A percentile compares a stretch with the other conserved stretches of the same genome.
Evolutionary conservation across 2,329 filamentous ascomycete species (phyloP).

Genomic region (Juglanconis juglandina): DNA sequence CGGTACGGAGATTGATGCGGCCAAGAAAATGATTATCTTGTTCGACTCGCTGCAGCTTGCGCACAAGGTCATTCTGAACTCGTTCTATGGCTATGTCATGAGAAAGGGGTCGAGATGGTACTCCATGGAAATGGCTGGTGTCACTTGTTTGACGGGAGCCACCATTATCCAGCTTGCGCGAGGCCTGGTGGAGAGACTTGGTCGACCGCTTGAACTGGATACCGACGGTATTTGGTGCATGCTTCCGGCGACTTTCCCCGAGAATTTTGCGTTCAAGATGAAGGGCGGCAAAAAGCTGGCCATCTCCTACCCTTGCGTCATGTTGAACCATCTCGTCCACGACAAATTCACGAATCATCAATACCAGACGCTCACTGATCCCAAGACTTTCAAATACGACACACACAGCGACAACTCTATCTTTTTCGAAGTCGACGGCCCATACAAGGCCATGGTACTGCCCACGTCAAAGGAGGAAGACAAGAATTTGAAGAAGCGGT

Average conservation of each 20-base stretch:
- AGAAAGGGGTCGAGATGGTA: constrained; percentile 98
- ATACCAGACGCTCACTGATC: constrained; percentile 85
- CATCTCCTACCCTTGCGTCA: constrained; percentile 98
- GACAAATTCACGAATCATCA: constrained; percentile 94
- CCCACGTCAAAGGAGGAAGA: constrained; percentile 98
- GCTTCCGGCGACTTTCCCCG: constrained; percentile 90
- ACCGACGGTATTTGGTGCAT: constrained; percentile 99
- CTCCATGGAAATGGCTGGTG: constrained; percentile 98
- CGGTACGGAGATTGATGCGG: constrained; percentile 76
- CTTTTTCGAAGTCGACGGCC: constrained; percentile 98
- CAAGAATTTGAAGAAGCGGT: constrained; percentile 99
- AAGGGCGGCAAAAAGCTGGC: constrained; percentile 93
- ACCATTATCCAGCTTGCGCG: constrained; percentile 96
- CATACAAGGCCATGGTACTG: constrained; percentile 95
- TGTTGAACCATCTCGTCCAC: constrained; percentile 97
- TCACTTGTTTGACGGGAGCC: constrained; percentile 93
- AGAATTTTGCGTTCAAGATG: constrained; percentile 91
- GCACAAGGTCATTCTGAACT: constrained; percentile 98
- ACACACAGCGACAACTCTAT: constrained; percentile 99
- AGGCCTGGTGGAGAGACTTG: constrained; percentile 88
- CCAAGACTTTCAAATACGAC: constrained; percentile 80
- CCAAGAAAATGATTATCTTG: constrained; percentile 97
- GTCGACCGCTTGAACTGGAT: constrained; percentile 87
- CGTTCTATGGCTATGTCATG: constrained; percentile 99
- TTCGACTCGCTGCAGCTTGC: constrained; percentile 95